These are phyloP conservation scores for Penicillium cataractarum DNA, from an alignment of 495 filamentous ascomycete genomes.

Conservation along the genomic window DNA sequence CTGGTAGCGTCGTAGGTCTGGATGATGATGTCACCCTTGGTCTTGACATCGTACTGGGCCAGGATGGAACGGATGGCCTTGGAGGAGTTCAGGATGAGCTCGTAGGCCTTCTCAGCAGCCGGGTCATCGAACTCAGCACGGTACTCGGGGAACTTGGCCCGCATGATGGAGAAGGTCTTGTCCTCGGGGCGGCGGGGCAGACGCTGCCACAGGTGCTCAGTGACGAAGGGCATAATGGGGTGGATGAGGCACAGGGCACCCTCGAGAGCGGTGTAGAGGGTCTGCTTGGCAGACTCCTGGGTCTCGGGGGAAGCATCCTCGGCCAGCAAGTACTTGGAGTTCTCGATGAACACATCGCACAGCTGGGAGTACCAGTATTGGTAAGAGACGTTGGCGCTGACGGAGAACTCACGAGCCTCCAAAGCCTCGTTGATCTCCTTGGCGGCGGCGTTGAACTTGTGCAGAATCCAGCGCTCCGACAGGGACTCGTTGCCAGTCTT, in stretches of 20 bases:
- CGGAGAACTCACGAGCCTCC: slow-evolving; percentile 71
- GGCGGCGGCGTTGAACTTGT: slow-evolving; percentile 74
- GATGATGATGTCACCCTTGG: slow-evolving; percentile 58
- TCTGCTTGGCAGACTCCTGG: slow-evolving; percentile 62
- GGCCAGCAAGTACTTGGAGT: slow-evolving; percentile 74
- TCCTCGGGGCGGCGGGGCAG: slow-evolving; percentile 68
- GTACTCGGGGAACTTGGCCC: slow-evolving; percentile 65
- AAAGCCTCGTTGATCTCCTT: slow-evolving; percentile 74
- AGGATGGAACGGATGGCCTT: slow-evolving; percentile 60
- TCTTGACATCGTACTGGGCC: slow-evolving; percentile 62
- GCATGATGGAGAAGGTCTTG: slow-evolving; percentile 66
- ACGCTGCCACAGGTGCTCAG: slow-evolving; percentile 79
- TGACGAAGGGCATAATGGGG: slow-evolving; percentile 81
- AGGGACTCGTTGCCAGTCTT: slow-evolving; percentile 71
- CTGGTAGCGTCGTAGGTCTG: slow-evolving; percentile 60
- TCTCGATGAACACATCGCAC: slow-evolving; percentile 74
- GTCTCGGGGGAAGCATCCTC: slow-evolving; percentile 59
- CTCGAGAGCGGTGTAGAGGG: slow-evolving; percentile 71
- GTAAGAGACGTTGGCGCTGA: slow-evolving; percentile 64
- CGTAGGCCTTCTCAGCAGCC: slow-evolving; percentile 63
- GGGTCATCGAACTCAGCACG: slow-evolving; percentile 58
- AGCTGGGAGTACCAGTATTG: slow-evolving; percentile 70
- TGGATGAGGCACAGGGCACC: slow-evolving; percentile 68
- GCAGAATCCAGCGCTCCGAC: slow-evolving; percentile 83
- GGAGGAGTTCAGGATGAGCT: slow-evolving; percentile 63